phyloP scores from a whole-genome alignment of 2,329 filamentous ascomycete species.

The Dothiorella sarmentorum region DNA sequence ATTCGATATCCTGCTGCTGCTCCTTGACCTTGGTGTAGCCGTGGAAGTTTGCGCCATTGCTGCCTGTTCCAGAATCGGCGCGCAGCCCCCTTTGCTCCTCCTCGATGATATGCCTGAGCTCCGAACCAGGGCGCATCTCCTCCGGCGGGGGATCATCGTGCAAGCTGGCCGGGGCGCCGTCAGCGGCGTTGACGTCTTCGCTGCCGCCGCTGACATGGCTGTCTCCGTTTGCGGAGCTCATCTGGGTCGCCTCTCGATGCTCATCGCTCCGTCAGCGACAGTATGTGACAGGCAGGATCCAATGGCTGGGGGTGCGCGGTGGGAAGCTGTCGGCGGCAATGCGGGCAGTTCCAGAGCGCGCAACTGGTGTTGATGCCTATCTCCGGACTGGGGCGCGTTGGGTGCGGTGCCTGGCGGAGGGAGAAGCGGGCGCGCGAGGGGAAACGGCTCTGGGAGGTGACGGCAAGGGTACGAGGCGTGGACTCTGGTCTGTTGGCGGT shows the following conservation, averaged over 20 bases:
- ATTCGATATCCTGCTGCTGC: slow-evolving; percentile 25
- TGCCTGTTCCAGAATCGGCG: slow-evolving; percentile 12
- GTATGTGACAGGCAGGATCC: background rate
- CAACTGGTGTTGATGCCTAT: background rate
- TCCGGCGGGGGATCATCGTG: slow-evolving; percentile 35
- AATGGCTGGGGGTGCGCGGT: background rate
- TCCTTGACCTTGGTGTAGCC: slow-evolving; percentile 26
- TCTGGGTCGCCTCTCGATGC: slow-evolving; percentile 52
- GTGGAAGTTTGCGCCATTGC: slow-evolving; percentile 33
- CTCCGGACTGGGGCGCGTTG: background rate
- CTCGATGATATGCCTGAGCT: slow-evolving; percentile 19
- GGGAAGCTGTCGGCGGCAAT: background rate
- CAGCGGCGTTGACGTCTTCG: slow-evolving; percentile 48
- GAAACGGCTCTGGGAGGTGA: background rate
- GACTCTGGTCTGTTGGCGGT: background rate
- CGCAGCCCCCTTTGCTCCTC: slow-evolving; percentile 29
- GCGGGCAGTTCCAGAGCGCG: background rate
- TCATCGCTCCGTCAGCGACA: slow-evolving; percentile 47
- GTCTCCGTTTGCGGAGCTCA: slow-evolving; percentile 67
- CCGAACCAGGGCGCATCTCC: slow-evolving; percentile 10
- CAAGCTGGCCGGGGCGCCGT: slow-evolving; percentile 39
- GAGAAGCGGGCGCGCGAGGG: background rate
- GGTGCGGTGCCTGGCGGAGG: background rate
- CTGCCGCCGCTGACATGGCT: slow-evolving; percentile 59
- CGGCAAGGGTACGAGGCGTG: background rate